Base-by-base conservation (phyloP, 352 stramenopile species). In the Pythium inflatum region DNA sequence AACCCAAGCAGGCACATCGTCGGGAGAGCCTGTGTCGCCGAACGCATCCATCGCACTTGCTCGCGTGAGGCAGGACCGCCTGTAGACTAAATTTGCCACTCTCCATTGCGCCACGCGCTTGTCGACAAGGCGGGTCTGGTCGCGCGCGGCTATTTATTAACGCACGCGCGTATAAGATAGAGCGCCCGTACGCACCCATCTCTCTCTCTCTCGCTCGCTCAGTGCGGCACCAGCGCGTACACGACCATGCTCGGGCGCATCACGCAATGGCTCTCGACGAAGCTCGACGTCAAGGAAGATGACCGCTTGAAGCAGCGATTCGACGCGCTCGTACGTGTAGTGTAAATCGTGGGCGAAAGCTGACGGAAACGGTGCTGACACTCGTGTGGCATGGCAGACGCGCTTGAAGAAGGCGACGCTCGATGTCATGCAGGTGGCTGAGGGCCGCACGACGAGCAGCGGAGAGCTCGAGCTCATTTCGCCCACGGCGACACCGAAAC, bases 401-500 rank as follows among this genome's bases (percentile, higher is more conserved):
- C 81, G 71, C 11, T 66, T 93, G 71, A 93, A 93, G 76, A 86
- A 89, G 71, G 75, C 81, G 33, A 91, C 83, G 57, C 62, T 90
- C 27, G 77, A 82, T 20, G 77, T 91, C 43, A 51, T 86, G 62
- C 78, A 70, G 41, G 31, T 55, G 2, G 51, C 30, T 0, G 73
- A 68, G 77, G 75, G 30, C 67, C 79, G 74, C 70, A 74, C 62
- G 66, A 64, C 12, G 9, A 55, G 36, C 64, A 84, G 57, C 43
- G 68, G 57, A 9, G 62, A 68, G 13, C 25, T 66, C 0, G 56
- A 75, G 0, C 31, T 54, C 5, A 36, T 66, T 8, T 62, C 28
- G 34, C 56, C 30, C 43, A 75, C 25, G 8, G n/a, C 48, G 48
- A 25, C 7, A 14, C 34, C 2, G 41, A 79, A n/a, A 58, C 69